Conservation (phyloP, 331 rosid genomes). For the Prunus yedoensis region DNA sequence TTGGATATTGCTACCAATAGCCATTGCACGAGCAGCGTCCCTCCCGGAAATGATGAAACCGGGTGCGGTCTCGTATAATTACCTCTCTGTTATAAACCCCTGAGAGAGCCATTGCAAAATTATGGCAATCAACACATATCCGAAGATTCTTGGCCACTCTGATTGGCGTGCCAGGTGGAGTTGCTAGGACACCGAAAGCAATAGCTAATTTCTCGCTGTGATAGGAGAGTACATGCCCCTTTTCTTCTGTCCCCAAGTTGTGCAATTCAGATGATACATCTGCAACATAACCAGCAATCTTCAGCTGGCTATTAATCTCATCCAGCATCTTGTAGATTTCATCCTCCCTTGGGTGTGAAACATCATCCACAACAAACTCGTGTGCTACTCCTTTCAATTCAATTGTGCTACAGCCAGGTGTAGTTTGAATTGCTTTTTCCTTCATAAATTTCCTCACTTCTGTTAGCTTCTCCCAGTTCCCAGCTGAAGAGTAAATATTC, state of each 20-base stretch:
- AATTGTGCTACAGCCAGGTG: constrained; percentile 81
- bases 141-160: constrained; percentile 80
- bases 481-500: constrained; percentile 77
- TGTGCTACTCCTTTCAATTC: constrained; percentile 64
- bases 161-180: constrained; percentile 68
- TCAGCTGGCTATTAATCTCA: constrained; percentile 84
- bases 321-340: constrained; percentile 61
- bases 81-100: constrained; percentile 72
- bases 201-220: constrained; percentile 85
- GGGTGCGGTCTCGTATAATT: constrained; percentile 63
- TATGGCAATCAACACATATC: constrained; percentile 80
- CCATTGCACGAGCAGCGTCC: constrained; percentile 82
- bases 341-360: constrained; percentile 53
- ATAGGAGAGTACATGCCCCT: constrained; percentile 52
- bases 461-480: constrained; percentile 76
- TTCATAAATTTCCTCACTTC: constrained; percentile 68
- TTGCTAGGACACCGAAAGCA: constrained; percentile 76
- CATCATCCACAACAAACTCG: constrained; percentile 71
- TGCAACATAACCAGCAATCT: constrained; percentile 77
- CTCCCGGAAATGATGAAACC: constrained; percentile 70
- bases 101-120: constrained; percentile 61
- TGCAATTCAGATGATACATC: constrained; percentile 78
- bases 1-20: constrained; percentile 56
- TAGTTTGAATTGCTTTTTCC: constrained; percentile 65
- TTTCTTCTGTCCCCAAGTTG: constrained; percentile 52